phyloP scores from a whole-genome alignment of 2,329 filamentous ascomycete genomes.

The Alternaria brassicae region DNA sequence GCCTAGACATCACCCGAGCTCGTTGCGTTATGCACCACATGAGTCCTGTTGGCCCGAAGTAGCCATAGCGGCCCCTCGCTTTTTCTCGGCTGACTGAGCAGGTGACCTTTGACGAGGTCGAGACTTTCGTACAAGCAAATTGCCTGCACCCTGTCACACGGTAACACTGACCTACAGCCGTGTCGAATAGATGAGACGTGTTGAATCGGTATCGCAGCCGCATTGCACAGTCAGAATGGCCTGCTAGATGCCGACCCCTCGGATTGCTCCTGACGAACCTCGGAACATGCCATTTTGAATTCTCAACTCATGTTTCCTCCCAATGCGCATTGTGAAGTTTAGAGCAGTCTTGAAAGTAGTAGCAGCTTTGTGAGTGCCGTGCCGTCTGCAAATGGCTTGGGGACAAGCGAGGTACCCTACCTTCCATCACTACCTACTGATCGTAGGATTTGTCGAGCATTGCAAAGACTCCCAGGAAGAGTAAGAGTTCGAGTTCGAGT shows the following conservation, averaged over 20 bases:
- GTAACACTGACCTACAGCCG: neutral
- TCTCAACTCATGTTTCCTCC: neutral
- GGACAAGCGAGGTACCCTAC: neutral
- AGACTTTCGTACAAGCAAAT: constrained; percentile 18
- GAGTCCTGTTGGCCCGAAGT: constrained; percentile 16
- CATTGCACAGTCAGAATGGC: neutral
- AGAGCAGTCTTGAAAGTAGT: neutral
- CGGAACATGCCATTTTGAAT: neutral
- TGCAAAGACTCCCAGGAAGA: neutral
- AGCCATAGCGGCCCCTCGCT: constrained; percentile 19
- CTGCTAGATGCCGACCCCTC: neutral
- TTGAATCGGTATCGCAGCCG: neutral
- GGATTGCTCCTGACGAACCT: neutral
- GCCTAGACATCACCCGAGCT: constrained; percentile 11
- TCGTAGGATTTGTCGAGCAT: neutral
- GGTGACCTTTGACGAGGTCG: constrained; percentile 25
- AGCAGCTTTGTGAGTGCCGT: neutral
- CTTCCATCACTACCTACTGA: neutral
- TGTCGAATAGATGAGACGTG: neutral
- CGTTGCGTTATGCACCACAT: constrained; percentile 25
- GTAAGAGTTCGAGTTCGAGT: neutral
- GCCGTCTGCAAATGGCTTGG: neutral
- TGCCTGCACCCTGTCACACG: neutral
- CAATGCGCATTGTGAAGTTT: neutral
- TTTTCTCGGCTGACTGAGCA: constrained; percentile 22